Evolutionary conservation across 352 stramenopile genomes (phyloP), one percentile per base, ranked within the genome.

Genomic region (Pythium chondricola): DNA sequence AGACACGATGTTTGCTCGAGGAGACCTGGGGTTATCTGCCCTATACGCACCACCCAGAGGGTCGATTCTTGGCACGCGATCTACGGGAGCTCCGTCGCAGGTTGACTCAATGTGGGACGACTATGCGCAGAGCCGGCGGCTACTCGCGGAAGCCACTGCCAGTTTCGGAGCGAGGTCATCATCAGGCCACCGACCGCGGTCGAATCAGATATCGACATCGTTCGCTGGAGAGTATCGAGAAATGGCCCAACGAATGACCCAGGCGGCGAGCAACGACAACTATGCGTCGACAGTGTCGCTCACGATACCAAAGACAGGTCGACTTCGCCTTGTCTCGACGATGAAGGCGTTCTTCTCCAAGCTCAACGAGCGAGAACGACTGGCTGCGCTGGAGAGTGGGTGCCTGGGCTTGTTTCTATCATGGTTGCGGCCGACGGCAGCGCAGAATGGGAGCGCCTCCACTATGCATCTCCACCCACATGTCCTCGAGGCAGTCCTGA

Each of bases 241-340:
- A 24, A 52, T 93, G 17, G 67, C 66, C 4, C 79, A 86, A 30
- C 54, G 76, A 16, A 93, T 93, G 82, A 21, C 63, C 6, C 66
- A 85, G 43, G 82, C 82, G 1, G 75, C 71, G 2, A 79, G 58
- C 22, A 71, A 71, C 48, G 82, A 93, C 52, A 74, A 87, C 39
- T 91, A 91, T 45, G 79, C 82, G 10, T 90, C 75, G 13, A 88
- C 74, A 0, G 79, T 88, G 13, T 61, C 81, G 16, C 44, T 90
- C 22, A 67, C 67, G 17, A 90, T 90, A 36, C 75, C 82, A 3
- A 93, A 91, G 36, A 91, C 79, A 1, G 75, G 71, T 14, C 83
- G 81, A 30, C 43, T 93, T 46, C 65, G 82, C 4, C 47, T 91
- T 9, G 71, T 91, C 20, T 86, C 79, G 3, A 60, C 55, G 2